Evolutionary conservation across 495 filamentous ascomycete genomes (phyloP), one percentile per base, ranked within the genome.

Genomic region (Usnea hakonensis): DNA sequence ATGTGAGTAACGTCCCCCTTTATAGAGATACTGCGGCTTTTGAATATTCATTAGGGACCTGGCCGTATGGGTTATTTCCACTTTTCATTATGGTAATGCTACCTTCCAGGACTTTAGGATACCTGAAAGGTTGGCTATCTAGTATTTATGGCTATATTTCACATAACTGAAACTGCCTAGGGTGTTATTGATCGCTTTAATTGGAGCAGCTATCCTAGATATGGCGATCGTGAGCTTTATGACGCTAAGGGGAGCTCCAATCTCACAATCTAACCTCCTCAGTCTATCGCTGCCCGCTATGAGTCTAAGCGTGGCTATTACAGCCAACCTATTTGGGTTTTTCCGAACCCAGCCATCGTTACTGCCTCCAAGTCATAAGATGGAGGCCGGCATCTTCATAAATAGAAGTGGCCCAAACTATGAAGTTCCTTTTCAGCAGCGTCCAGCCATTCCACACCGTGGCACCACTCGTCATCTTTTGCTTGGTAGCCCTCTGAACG

Each of bases 11-110:
- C 11, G 32, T 16, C 14, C 57, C 5, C n/a, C 3, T 19, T 36
- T 1, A 16, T 10, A 5, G 16, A 11, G n/a, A 2, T 19, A n/a
- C 3, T 33, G 40, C 33, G 3, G 11, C 17, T 44, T 23, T 14
- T 35, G 19, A 21, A 6, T 2, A 8, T 37, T 2, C 30, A 46
- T n/a, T 36, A 59, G 57, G 28, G 43, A 48, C 13, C 30, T 59
- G 11, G n/a, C 26, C 17, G 32, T 59, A 28, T 59, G 57, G 57
- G 30, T n/a, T 14, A 50, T 59, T 8, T 59, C 57, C n/a, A n/a
- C 57, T 10, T 50, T 46, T 33, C 30, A 36, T 10, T 59, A 59
- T 36, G 57, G 41, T 14, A 32, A 30, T 7, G 57, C 43, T 2
- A 44, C 57, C 40, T 59, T 59, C 23, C 19, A 23, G 17, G 48